These are phyloP conservation scores for Fomitopsis schrenkii DNA, from an alignment of 1,284 basidiomycete species.

Conservation along the genomic window DNA sequence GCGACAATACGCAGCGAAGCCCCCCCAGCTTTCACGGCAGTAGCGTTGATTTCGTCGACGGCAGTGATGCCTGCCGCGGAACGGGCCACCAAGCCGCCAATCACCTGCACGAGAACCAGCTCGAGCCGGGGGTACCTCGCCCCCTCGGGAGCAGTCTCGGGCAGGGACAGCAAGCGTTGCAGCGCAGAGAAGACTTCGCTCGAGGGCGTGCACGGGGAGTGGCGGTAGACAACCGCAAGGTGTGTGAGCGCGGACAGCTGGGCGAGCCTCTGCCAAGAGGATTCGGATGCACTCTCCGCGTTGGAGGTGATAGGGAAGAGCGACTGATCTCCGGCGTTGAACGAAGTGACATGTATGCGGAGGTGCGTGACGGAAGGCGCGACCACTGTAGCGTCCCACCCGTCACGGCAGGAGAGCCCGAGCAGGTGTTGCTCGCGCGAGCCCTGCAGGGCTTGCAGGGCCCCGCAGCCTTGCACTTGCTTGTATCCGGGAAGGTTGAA, in stretches of 20 bases:
- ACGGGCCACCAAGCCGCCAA: constrained; percentile 16
- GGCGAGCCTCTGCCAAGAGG: constrained; percentile 24
- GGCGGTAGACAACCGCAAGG: constrained; percentile 31
- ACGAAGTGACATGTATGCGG: constrained; percentile 31
- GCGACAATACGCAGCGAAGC: constrained; percentile 26
- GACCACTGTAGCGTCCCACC: constrained; percentile 31
- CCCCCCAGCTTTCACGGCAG: constrained; percentile 20
- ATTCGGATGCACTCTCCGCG: constrained; percentile 13
- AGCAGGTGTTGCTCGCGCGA: constrained; percentile 35
- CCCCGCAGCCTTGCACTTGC: constrained; percentile 15
- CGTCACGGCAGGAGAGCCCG: constrained; percentile 33
- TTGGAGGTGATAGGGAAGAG: constrained; percentile 16
- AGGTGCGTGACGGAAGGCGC: constrained; percentile 30
- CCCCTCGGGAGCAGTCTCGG: constrained; percentile 1
- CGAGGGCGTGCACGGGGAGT: constrained; percentile 17
- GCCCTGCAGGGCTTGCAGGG: constrained; percentile 18
- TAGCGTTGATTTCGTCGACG: constrained; percentile 21
- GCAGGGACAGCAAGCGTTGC: constrained; percentile 15
- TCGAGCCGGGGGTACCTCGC: constrained; percentile 15
- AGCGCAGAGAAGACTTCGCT: constrained; percentile 20
- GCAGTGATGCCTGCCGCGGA: constrained; percentile 11
- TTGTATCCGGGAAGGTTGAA: constrained; percentile 31
- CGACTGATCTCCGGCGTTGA: constrained; percentile 16
- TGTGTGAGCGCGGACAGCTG: constrained; percentile 32
- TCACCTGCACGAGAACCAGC: constrained; percentile 31